Percentiles rank a stretch among this genome's conserved stretches.
Evolutionary conservation across 805 yeast genomes (phyloP).

Genomic region (Peterozyma xylosa): DNA sequence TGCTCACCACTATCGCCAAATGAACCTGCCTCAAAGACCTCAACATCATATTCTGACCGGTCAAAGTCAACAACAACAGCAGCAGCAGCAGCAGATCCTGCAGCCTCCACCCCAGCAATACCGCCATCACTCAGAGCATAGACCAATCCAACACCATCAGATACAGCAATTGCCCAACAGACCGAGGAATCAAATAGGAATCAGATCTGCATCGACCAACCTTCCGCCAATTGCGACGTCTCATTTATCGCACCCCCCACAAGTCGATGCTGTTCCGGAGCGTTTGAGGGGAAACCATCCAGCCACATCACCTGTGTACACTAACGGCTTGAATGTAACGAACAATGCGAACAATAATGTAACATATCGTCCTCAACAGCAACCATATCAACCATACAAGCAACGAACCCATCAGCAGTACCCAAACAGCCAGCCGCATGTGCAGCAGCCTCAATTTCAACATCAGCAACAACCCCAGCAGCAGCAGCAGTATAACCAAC

Average conservation of each 20-base stretch:
- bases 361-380: slow-evolving; percentile 3
- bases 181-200: too few species aligned
- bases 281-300: too few species aligned
- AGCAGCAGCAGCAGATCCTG: slow-evolving; percentile 7
- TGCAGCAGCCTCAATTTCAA: background rate
- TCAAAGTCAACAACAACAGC: slow-evolving; percentile 7
- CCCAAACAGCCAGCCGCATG: slow-evolving; percentile 2
- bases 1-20: slow-evolving; percentile 2
- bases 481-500: slow-evolving; percentile 18
- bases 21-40: slow-evolving; percentile 2
- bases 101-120: slow-evolving; percentile 2
- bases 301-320: too few species aligned
- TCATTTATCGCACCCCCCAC: too few species aligned
- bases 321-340: background rate
- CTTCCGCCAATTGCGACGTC: too few species aligned
- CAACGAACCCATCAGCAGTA: slow-evolving; percentile 3
- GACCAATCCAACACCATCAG: slow-evolving; percentile 7
- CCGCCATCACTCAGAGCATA: background rate
- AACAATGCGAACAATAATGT: background rate
- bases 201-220: too few species aligned
- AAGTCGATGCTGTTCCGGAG: too few species aligned
- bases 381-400: slow-evolving; percentile 6
- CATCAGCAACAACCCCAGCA: slow-evolving; percentile 6
- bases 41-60: background rate
- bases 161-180: slow-evolving; percentile 2